Base-by-base conservation (phyloP, 1,139 yeast species). In the Wickerhamomyces sp. region DNA sequence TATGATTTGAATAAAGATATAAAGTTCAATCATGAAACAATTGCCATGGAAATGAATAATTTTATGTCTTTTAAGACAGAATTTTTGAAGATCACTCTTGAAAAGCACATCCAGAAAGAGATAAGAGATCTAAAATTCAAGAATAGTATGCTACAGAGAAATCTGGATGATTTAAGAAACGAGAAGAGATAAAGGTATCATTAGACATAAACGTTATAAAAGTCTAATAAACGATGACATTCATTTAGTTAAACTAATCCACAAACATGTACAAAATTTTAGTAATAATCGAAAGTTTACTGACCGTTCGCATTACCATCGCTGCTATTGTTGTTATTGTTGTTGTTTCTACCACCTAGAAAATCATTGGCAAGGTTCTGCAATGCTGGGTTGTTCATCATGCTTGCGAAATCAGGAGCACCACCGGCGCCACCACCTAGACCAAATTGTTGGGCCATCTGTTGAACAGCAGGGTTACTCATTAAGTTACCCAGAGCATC, bases 361-460 rank as follows among this genome's bases (percentile, higher is more conserved):
- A 56, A 54, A 39, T 47, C 76, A 46, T 64, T 72, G 35, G 85
- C 89, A 75, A 85, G 66, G 52, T 83, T 76, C 57, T 73, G 77
- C 36, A 87, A 63, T 68, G 79, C 78, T 38, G 96, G 95, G 61
- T 88, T 84, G 63, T 77, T 83, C 88, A 87, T 78, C 56, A 88
- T 56, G 40, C 80, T 84, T 30, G 76, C 69, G 62, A 88, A 61
- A 54, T 74, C 79, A 37, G 92, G 83, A 64, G 70, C 64, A 40
- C 43, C 41, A 15, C 38, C 47, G 17, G 42, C 39, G 19, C 31
- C 43, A 35, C 68, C 50, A 28, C 87, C 88, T 37, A 76, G 60
- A 9, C 84, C 78, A 63, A 84, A 69, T 44, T 67, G 75, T 51
- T 76, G 76, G 31, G 94, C 94, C 94, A 85, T 83, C 59, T 79